Evolutionary conservation across 2,329 filamentous ascomycete species (phyloP).

Genomic region (Fusarium acutatum): DNA sequence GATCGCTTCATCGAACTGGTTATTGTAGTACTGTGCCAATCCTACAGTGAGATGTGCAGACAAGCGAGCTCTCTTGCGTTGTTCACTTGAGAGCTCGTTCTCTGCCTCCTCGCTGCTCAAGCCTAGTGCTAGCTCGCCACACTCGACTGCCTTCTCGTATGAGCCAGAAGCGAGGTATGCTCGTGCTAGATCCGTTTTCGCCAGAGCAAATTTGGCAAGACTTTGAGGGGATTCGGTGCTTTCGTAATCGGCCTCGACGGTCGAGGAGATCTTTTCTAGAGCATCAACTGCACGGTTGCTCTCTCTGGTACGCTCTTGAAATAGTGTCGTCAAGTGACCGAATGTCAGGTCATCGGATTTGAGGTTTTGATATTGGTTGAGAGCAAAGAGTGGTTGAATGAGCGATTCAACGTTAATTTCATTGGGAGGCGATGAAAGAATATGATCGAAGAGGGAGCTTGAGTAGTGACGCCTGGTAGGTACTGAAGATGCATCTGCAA

Average conservation of each 20-base stretch:
- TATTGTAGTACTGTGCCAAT: constrained; percentile 78
- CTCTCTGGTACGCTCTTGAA: constrained; percentile 82
- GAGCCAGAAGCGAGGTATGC: constrained; percentile 75
- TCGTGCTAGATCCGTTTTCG: constrained; percentile 88
- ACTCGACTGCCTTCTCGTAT: constrained; percentile 76
- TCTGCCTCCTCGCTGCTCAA: constrained; percentile 78
- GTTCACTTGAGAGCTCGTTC: constrained; percentile 69
- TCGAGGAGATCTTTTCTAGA: constrained; percentile 72
- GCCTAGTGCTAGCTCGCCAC: constrained; percentile 81
- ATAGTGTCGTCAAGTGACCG: constrained; percentile 80
- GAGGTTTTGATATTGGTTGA: constrained; percentile 81
- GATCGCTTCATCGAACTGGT: constrained; percentile 74
- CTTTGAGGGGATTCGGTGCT: constrained; percentile 78
- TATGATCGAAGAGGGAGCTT: constrained; percentile 81
- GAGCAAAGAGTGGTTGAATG: constrained; percentile 87
- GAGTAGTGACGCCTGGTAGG: constrained; percentile 82
- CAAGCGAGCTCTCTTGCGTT: constrained; percentile 75
- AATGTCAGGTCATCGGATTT: constrained; percentile 75
- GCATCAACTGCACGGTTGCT: constrained; percentile 68
- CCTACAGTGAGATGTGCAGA: constrained; percentile 89
- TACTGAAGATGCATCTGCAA: constrained; percentile 79
- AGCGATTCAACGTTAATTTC: constrained; percentile 65
- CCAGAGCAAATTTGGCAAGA: constrained; percentile 80
- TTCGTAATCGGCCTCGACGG: constrained; percentile 85
- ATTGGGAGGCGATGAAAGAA: constrained; percentile 66